Base-by-base conservation (phyloP, 2,329 filamentous ascomycete genomes). In the Fusarium robinianum region DNA sequence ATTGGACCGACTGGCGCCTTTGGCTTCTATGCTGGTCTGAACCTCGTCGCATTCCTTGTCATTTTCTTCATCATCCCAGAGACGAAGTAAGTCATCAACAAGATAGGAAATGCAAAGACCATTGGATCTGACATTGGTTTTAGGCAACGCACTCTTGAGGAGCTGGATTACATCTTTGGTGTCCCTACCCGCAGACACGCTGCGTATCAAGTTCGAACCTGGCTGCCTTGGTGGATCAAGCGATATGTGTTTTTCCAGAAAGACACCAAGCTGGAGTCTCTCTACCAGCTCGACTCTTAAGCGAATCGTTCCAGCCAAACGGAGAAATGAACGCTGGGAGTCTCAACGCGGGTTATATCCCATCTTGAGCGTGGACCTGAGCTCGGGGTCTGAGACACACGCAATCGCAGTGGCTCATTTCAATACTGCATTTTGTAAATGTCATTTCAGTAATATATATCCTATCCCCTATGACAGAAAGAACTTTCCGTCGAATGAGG, bases 21-120 rank as follows among this genome's bases (percentile, higher is more conserved):
- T 54, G 75, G 79, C 3, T 82, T 85, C 60, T 85, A 85, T 46
- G 74, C 66, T 10, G 79, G 68, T 0, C 67, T 86, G 6, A 87
- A 87, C 51, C 53, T 84, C 4, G 59, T 79, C 3, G 83, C 82
- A 0, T 71, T 85, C 11, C 45, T 80, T 16, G 78, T 87, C 71
- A 85, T 86, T 51, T 84, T 84, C 69, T 68, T 85, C 26, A 79
- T 76, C 61, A 66, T 81, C 1, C 78, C 77, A 2, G 78, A 80
- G 60, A 80, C 77, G 4, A 80, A 78, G 65, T 62, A 47, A 24
- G 49, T 43, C n/a, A n/a, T n/a, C n/a, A n/a, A n/a, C n/a, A n/a
- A n/a, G n/a, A 3, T 9, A 29, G 11, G 1, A 1, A 11, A 3
- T 3, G 4, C 3, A 4, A 7, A 15, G 0, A 4, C 1, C 0